Conservation (phyloP, 139 green algal genomes). For the Micractinium conductrix region DNA sequence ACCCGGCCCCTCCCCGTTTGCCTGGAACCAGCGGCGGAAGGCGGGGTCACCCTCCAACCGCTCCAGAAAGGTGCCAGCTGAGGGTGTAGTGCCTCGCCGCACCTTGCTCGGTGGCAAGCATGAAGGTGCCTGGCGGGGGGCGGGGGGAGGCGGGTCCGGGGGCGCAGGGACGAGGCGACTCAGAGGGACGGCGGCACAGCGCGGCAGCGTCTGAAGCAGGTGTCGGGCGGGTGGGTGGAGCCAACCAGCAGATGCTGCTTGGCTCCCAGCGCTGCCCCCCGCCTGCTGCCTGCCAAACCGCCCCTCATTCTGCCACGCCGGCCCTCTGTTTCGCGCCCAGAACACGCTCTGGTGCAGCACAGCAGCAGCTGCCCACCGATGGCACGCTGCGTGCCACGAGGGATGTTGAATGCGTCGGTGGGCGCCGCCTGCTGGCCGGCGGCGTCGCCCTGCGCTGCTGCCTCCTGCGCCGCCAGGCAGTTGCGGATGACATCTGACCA, state of each 20-base stretch:
- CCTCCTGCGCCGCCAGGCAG: neutral
- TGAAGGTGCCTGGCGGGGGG: slow-evolving; percentile 50
- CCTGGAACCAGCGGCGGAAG: slow-evolving; percentile 59
- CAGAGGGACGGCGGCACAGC: neutral
- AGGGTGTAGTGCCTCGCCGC: slow-evolving; percentile 68
- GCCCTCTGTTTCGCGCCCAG: too few relatives aligned
- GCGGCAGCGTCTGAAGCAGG: too few relatives aligned
- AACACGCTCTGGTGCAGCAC: too few relatives aligned
- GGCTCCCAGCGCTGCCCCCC: too few relatives aligned
- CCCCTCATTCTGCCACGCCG: too few relatives aligned
- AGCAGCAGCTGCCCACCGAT: slow-evolving; percentile 36
- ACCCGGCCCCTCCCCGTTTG: too few relatives aligned
- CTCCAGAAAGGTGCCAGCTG: slow-evolving; percentile 54
- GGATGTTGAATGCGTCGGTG: slow-evolving; percentile 43
- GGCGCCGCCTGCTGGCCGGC: too few relatives aligned
- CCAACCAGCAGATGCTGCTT: too few relatives aligned
- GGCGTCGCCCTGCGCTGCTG: neutral
- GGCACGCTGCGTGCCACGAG: slow-evolving; percentile 61
- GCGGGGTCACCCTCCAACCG: slow-evolving; percentile 46
- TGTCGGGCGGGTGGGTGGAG: neutral
- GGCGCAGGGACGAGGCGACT: neutral
- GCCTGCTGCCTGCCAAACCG: too few relatives aligned
- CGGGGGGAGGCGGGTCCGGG: neutral
- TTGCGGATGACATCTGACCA: slow-evolving; percentile 11
- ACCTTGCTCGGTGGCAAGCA: slow-evolving; percentile 68